Percentiles rank a stretch among this genome's conserved stretches.
These are phyloP conservation scores for Aspergillus brunneoviolaceus DNA, from an alignment of 2,329 filamentous ascomycete genomes.

Conservation along the genomic window DNA sequence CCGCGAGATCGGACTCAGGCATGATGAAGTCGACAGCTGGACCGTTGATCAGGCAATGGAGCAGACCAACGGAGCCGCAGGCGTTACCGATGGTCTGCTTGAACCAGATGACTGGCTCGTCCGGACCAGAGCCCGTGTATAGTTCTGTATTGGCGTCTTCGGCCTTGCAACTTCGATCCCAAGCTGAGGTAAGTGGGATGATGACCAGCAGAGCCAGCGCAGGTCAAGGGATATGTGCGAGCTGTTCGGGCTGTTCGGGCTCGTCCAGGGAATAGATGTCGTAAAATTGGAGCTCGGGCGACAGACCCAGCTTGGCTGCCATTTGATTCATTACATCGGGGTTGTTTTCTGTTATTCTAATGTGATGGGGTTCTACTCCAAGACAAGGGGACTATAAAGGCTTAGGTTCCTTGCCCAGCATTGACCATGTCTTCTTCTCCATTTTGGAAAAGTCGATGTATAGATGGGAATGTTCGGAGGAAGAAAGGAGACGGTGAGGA, in stretches of 20 bases:
- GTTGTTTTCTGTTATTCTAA: conserved; percentile 14
- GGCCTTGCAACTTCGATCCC: conserved; percentile 3
- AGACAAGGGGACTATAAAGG: background rate
- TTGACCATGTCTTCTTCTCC: conserved; percentile 9
- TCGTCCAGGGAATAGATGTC: conserved; percentile 10
- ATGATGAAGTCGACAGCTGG: conserved; percentile 41
- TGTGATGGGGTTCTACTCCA: background rate
- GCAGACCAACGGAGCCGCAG: conserved; percentile 58
- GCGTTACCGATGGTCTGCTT: conserved; percentile 59
- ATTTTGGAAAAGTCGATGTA: background rate
- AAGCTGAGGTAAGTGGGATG: conserved; percentile 8
- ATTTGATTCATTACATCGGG: conserved; percentile 15
- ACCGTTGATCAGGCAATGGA: conserved; percentile 56
- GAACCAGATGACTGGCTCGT: conserved; percentile 59
- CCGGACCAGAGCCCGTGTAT: conserved; percentile 49
- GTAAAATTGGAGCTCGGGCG: conserved; percentile 10
- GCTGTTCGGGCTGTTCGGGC: conserved; percentile 3
- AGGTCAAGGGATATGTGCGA: conserved; percentile 7
- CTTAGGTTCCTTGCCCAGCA: conserved; percentile 8
- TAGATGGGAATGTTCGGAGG: background rate
- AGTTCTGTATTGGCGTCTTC: conserved; percentile 1
- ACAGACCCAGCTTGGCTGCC: conserved; percentile 9
- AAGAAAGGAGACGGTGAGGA: no score
- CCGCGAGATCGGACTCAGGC: conserved; percentile 46
- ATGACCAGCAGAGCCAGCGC: conserved; percentile 7